These are phyloP conservation scores for Fusarium penzigii DNA, from an alignment of 2,329 filamentous ascomycete genomes.

Conservation along the genomic window DNA sequence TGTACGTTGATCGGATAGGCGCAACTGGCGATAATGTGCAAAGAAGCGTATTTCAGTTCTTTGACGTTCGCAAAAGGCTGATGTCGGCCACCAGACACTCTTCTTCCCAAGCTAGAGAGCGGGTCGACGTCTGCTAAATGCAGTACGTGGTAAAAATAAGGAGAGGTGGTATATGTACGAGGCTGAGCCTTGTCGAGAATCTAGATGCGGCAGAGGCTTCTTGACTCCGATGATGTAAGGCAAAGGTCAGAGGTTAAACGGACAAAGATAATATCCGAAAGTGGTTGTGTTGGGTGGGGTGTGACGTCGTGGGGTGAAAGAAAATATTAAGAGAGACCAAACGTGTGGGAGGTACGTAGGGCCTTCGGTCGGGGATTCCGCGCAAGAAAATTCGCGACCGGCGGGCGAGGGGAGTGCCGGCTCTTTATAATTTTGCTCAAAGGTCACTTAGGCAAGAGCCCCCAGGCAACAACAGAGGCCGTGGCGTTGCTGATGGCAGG, in stretches of 20 bases:
- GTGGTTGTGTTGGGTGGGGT: slow-evolving; percentile 30
- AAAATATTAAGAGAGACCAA: slow-evolving; percentile 43
- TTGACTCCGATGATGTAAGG: slow-evolving; percentile 2
- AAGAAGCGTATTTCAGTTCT: slow-evolving; percentile 48
- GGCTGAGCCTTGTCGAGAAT: slow-evolving; percentile 11
- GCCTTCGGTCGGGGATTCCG: slow-evolving; percentile 59
- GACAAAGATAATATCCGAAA: slow-evolving; percentile 23
- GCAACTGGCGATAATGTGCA: slow-evolving; percentile 33
- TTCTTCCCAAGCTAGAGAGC: slow-evolving; percentile 25
- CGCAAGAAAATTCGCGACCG: slow-evolving; percentile 50
- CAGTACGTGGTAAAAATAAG: slow-evolving; percentile 16
- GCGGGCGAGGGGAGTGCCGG: slow-evolving; percentile 53
- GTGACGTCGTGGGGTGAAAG: slow-evolving; percentile 33
- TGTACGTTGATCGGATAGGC: slow-evolving; percentile 38
- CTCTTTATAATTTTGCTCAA: slow-evolving; percentile 58
- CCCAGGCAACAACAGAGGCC: slow-evolving; percentile 46
- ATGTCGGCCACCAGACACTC: slow-evolving; percentile 25
- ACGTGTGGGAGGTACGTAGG: slow-evolving; percentile 52
- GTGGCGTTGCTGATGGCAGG: slow-evolving; percentile 45
- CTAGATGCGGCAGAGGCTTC: slow-evolving; percentile 10
- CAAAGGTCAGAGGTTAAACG: slow-evolving; percentile 21
- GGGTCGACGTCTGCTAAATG: slow-evolving; percentile 18
- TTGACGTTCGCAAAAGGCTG: slow-evolving; percentile 30
- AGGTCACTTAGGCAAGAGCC: slow-evolving; percentile 39
- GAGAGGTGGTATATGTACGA: slow-evolving; percentile 10